Conservation (phyloP, 1,284 basidiomycete genomes). For the Sphagnurus paluster region DNA sequence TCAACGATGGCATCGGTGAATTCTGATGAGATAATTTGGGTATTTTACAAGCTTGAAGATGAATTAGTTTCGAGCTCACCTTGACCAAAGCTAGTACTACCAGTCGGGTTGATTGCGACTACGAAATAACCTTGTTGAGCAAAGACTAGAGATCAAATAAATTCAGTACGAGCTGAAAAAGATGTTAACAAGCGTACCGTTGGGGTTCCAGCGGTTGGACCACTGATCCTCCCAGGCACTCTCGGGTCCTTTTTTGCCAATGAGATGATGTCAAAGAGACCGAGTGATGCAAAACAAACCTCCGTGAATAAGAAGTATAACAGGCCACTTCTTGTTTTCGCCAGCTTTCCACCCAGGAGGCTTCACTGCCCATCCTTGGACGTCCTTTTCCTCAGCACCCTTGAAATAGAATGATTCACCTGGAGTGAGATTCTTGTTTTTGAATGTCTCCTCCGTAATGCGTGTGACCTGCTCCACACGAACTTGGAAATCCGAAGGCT, state of each 20-base stretch:
- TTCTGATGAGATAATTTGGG: conserved; percentile 47
- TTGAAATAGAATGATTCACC: conserved; percentile 87
- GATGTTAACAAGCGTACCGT: conserved; percentile 46
- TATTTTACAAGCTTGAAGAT: no score
- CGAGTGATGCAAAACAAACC: conserved; percentile 34
- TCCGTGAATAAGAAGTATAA: conserved; percentile 75
- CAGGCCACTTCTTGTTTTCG: conserved; percentile 75
- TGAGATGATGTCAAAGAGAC: conserved; percentile 1
- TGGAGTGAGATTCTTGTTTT: conserved; percentile 52
- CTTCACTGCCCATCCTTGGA: conserved; percentile 84
- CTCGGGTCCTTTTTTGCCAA: conserved; percentile 57
- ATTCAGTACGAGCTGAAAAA: background rate
- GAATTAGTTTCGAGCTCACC: no score
- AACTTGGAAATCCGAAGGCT: conserved; percentile 28
- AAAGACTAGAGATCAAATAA: conserved; percentile 49
- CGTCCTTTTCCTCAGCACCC: conserved; percentile 67
- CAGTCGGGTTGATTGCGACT: conserved; percentile 86
- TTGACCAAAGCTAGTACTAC: conserved; percentile 88
- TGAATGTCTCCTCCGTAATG: conserved; percentile 59
- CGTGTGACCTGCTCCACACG: conserved; percentile 55
- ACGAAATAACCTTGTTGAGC: conserved; percentile 84
- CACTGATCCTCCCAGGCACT: conserved; percentile 82
- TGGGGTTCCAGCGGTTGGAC: conserved; percentile 89
- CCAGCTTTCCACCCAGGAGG: conserved; percentile 72
- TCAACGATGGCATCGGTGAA: conserved; percentile 78